A percentile compares a stretch with the other conserved stretches of the same genome.
These are phyloP conservation scores for Botrytis fragariae DNA, from an alignment of 2,329 filamentous ascomycete species.

Conservation along the genomic window DNA sequence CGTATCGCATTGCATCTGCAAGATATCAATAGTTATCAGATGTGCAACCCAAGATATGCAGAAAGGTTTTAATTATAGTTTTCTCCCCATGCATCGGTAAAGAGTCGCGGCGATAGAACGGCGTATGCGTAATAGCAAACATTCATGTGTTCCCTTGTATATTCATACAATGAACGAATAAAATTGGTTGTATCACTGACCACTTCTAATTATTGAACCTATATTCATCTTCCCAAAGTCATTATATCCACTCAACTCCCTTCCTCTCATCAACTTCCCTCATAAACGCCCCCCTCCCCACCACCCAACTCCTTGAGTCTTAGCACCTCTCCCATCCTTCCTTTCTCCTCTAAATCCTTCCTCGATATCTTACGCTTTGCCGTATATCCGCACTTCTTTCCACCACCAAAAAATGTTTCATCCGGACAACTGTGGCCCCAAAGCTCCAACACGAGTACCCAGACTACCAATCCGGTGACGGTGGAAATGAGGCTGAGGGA, in stretches of 20 bases:
- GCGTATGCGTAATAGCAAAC: not conserved
- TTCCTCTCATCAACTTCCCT: conserved; percentile 18
- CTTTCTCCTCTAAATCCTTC: conserved; percentile 41
- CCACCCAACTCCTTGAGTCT: not conserved
- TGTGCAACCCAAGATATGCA: not conserved
- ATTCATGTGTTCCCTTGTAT: not conserved
- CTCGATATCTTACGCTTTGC: conserved; percentile 42
- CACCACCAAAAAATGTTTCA: conserved; percentile 46
- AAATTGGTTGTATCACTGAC: not conserved
- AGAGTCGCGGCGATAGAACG: not conserved
- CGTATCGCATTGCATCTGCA: not conserved
- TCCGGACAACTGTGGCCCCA: conserved; percentile 48
- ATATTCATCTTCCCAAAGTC: not conserved
- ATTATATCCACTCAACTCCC: not conserved
- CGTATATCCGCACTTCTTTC: conserved; percentile 42
- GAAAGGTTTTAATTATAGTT: not conserved
- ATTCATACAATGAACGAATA: not conserved
- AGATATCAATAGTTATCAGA: conserved; percentile 1
- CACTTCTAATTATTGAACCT: not conserved
- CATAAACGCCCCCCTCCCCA: conserved; percentile 26
- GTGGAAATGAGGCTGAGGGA: conserved; percentile 48
- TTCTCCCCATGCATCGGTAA: not conserved
- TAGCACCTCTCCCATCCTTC: conserved; percentile 25
- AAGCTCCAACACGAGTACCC: conserved; percentile 49
- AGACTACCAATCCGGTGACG: conserved; percentile 46